phyloP scores from a whole-genome alignment of 768 basidiomycete species.

The Boletus rufocinnamomeus region DNA sequence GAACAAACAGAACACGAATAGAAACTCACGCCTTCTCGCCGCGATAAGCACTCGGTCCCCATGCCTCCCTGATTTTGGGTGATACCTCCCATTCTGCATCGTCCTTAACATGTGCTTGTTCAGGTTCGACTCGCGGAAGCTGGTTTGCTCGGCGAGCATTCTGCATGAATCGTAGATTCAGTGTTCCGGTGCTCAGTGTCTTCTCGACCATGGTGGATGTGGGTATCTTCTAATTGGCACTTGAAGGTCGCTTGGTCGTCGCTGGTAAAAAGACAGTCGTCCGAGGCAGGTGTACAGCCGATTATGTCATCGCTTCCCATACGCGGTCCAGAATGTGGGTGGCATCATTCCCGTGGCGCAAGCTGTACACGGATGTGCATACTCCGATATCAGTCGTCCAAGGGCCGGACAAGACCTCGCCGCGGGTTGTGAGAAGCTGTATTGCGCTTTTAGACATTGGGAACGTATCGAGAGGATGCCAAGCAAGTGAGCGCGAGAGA shows the following conservation, averaged over 20 bases:
- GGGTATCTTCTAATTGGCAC: background rate
- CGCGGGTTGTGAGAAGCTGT: slow-evolving; percentile 1
- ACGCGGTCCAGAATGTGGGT: background rate
- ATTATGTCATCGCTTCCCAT: slow-evolving; percentile 29
- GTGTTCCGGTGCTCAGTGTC: slow-evolving; percentile 61
- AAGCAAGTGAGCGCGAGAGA: slow-evolving; percentile 1
- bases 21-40: slow-evolving; percentile 30
- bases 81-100: slow-evolving; percentile 68
- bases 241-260: background rate
- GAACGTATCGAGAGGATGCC: background rate
- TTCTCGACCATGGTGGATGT: slow-evolving; percentile 38
- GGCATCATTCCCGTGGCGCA: slow-evolving; percentile 20
- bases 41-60: slow-evolving; percentile 39
- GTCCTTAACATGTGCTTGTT: slow-evolving; percentile 58
- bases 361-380: background rate
- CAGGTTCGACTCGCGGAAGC: slow-evolving; percentile 48
- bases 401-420: background rate
- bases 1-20: slow-evolving; percentile 10
- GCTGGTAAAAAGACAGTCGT: background rate
- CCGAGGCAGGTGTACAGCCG: background rate
- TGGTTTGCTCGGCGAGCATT: slow-evolving; percentile 61
- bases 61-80: slow-evolving; percentile 52
- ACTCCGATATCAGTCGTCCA: background rate
- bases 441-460: background rate
- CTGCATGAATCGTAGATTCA: slow-evolving; percentile 73